These are phyloP conservation scores for Salix viminalis DNA, from an alignment of 345 rosid genomes.

Conservation along the genomic window DNA sequence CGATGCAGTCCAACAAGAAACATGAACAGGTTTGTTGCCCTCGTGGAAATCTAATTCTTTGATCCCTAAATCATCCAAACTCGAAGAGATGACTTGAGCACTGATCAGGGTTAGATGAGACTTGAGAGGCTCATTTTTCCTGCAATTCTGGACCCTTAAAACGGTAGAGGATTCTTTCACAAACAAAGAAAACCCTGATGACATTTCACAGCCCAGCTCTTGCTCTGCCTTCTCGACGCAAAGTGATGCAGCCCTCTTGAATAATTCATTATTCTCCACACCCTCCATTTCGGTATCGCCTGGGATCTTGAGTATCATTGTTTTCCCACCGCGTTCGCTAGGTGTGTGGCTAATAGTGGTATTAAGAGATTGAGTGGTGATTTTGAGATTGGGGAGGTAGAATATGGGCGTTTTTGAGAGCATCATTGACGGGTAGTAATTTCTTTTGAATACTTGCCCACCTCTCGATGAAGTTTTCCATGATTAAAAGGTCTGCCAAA, in stretches of 20 bases:
- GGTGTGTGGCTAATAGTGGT: constrained; percentile 24
- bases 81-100: not conserved
- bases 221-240: constrained; percentile 38
- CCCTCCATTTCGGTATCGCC: not conserved
- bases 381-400: constrained; percentile 43
- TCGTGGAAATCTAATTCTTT: constrained; percentile 30
- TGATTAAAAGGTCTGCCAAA: constrained; percentile 48
- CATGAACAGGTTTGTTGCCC: constrained; percentile 34
- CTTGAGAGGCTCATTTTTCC: constrained; percentile 14
- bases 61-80: constrained; percentile 39
- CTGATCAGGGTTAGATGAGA: not conserved
- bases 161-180: constrained; percentile 36
- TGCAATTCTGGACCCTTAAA: constrained; percentile 33
- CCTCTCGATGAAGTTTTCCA: constrained; percentile 40
- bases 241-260: constrained; percentile 17
- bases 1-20: constrained; percentile 53
- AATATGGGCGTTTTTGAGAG: constrained; percentile 38
- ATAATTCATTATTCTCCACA: constrained; percentile 2
- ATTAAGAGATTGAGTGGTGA: not conserved
- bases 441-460: constrained; percentile 57
- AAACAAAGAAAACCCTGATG: constrained; percentile 30
- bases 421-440: constrained; percentile 16
- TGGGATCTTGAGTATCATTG: constrained; percentile 27
- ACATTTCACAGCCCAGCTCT: constrained; percentile 15
- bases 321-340: constrained; percentile 28